Base-by-base conservation (phyloP, 768 basidiomycete species). In the Neoboletus magnificus region DNA sequence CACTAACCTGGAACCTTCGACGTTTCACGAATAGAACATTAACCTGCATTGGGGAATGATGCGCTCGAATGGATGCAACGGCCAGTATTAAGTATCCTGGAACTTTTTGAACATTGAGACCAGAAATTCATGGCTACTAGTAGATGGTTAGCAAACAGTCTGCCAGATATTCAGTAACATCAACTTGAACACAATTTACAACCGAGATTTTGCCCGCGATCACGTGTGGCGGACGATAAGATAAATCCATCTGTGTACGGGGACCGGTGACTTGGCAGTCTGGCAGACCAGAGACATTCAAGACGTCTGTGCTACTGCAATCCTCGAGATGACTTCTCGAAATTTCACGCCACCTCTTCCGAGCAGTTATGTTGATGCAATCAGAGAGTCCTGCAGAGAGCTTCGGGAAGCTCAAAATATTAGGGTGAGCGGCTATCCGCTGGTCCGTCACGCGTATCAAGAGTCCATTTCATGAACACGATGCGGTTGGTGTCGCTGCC, bases 381-480 rank as follows among this genome's bases (percentile, higher is more conserved):
- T 90, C 36, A 79, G 80, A 46, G 66, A 77, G 46, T 83, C 87
- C 5, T 79, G 82, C 20, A 71, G 70, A 50, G 69, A 74, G 23
- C 66, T 85, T 49, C 76, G 84, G 23, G 62, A 75, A 56, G 69
- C 71, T 5, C 74, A 79, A 55, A 70, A 77, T 35, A 80, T 91
- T 32, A 70, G 67, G 58, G 89, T 87, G 66, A 82, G 77, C 47
- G 8, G 10, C 32, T 5, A 13, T 33, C 41, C 48, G 30, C 32
- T 36, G 1, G 20, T 42, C 12, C 43, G 39, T 50, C 42, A 25
- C 47, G 41, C 9, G 39, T 16, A 55, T 55, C 52, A 57, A 55
- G 41, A 44, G 43, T 29, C 51, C 30, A 32, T 35, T 37, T 27
- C 18, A 35, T 47, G 15, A 25, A 29, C 39, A 43, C 25, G 35